Evolutionary conservation across 2,329 filamentous ascomycete species (phyloP).

Genomic region (Ascochyta lentis): DNA sequence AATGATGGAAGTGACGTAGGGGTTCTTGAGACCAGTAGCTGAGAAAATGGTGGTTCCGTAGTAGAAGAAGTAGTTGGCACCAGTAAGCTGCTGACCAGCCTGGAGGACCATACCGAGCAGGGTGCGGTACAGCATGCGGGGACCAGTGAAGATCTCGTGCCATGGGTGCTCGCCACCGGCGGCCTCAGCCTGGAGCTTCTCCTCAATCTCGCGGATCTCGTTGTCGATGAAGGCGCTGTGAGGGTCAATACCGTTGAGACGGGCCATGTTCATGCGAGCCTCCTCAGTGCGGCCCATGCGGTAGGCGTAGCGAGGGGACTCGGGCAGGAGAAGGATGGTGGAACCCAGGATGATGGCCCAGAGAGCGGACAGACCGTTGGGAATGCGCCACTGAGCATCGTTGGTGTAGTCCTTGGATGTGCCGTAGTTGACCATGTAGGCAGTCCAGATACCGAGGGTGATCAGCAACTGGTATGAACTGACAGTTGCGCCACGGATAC

Average conservation of each 20-base stretch:
- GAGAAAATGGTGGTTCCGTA: constrained; percentile 57
- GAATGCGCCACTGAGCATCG: constrained; percentile 67
- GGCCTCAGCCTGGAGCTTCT: constrained; percentile 62
- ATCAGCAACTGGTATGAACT: constrained; percentile 72
- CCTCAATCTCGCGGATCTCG: constrained; percentile 63
- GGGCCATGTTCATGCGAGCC: constrained; percentile 60
- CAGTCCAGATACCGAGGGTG: constrained; percentile 69
- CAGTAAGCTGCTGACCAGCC: constrained; percentile 71
- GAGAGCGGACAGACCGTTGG: constrained; percentile 65
- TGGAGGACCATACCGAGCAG: constrained; percentile 68
- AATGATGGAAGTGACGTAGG: constrained; percentile 57
- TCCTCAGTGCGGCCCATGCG: constrained; percentile 59
- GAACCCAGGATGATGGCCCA: constrained; percentile 62
- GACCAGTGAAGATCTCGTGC: constrained; percentile 69
- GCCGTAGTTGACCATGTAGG: constrained; percentile 64
- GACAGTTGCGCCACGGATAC: constrained; percentile 69
- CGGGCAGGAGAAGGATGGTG: constrained; percentile 63
- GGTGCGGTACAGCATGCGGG: constrained; percentile 72
- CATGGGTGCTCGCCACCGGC: constrained; percentile 44
- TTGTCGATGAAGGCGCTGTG: constrained; percentile 61
- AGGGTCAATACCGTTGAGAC: constrained; percentile 61
- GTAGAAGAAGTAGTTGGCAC: constrained; percentile 72
- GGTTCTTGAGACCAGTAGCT: constrained; percentile 51
- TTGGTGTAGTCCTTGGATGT: constrained; percentile 59
- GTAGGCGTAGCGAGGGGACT: constrained; percentile 65